A percentile compares a stretch with the other conserved stretches of the same genome.
phyloP scores from a whole-genome alignment of 495 filamentous ascomycete genomes.

The Platismatia glauca region DNA sequence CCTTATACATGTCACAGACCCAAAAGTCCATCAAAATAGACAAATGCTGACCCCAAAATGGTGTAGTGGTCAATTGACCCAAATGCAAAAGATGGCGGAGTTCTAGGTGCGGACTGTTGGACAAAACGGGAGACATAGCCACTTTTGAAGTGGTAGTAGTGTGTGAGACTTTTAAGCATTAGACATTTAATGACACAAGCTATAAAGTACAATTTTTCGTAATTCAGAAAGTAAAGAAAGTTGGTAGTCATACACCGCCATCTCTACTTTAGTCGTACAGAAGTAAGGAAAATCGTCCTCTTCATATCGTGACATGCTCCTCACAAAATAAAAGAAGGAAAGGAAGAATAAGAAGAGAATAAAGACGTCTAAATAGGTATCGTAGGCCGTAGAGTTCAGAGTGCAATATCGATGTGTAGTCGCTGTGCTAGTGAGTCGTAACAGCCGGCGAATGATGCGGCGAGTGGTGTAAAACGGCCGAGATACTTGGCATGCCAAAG shows the following conservation, averaged over 20 bases:
- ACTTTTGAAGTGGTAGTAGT: neutral
- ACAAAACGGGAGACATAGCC: neutral
- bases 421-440: slow-evolving; percentile 8
- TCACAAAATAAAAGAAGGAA: neutral
- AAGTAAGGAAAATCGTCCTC: neutral
- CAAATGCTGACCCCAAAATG: neutral
- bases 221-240: neutral
- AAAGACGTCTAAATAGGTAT: neutral
- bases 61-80: slow-evolving; percentile 66
- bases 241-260: neutral
- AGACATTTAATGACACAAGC: neutral
- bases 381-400: neutral
- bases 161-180: neutral
- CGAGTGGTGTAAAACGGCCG: slow-evolving; percentile 1
- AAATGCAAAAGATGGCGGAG: slow-evolving; percentile 41
- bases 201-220: neutral
- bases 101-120: slow-evolving; percentile 40
- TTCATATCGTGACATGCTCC: neutral
- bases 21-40: neutral
- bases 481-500: slow-evolving; percentile 11
- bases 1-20: neutral
- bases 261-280: neutral
- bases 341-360: neutral
- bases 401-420: neutral
- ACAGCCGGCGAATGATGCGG: slow-evolving; percentile 7